Evolutionary conservation across 805 yeast species (phyloP), one percentile per base, ranked within the genome.

Genomic region (Maudiozyma bulderi): DNA sequence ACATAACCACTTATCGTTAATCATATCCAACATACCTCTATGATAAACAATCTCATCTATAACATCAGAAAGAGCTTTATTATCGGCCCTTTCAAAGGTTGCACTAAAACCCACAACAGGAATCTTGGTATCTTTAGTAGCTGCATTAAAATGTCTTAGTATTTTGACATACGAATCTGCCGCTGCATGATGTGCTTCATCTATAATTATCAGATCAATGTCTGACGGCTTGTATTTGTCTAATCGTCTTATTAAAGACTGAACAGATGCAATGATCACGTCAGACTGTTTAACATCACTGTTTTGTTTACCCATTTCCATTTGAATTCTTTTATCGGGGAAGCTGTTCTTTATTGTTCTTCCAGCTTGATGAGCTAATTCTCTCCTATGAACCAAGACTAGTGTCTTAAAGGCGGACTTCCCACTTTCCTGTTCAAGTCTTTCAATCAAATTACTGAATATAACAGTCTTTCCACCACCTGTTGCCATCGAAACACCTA

Each of bases 391-490:
- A 0, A 87, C 96, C 26, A 91, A 64, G 2, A 90, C 77, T 55
- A 90, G 65, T 0, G 72, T 58, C 20, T 44, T 50, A 28, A 33
- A n/a, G 15, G 35, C 9, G 6, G 29, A 6, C 30, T 44, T 47
- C 2, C 20, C 29, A n/a, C 44, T 32, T 40, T 26, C 10, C 8
- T 44, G 44, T 8, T 46, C 46, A 43, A 61, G 46, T 33, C 67
- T 59, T 0, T 78, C 74, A 3, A 84, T 75, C 40, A 84, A 55
- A 53, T 75, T 75, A 0, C 85, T 65, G 60, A 87, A 84, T 1
- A 86, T 80, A 10, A 88, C 87, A 0, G 97, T 90, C 58, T 90
- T 90, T 5, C 98, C 98, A 10, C 95, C 93, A 0, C 98, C 98
- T 0, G 98, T 91, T 11, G 96, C 95, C 38, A 90, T 64, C 31